Conservation (phyloP, 164 flowering plant genomes). For the Aristolochia californica region DNA sequence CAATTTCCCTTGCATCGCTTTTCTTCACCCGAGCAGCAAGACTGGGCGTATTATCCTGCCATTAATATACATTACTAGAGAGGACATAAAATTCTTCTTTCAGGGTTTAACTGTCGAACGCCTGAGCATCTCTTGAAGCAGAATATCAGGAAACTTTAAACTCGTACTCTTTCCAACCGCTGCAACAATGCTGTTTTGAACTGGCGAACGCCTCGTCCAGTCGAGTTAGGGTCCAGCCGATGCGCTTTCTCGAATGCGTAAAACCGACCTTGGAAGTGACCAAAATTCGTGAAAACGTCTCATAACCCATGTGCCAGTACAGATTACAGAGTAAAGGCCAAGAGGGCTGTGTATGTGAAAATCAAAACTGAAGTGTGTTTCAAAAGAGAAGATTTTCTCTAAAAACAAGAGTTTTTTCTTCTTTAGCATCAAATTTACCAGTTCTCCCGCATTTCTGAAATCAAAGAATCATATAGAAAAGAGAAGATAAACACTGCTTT, state of each 20-base stretch:
- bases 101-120: not conserved
- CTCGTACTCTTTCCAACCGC: constrained; percentile 67
- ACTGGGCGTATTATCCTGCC: constrained; percentile 83
- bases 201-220: constrained; percentile 93
- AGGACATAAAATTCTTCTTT: not conserved
- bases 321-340: no score
- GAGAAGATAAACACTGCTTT: no score
- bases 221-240: constrained; percentile 75
- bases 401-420: not conserved
- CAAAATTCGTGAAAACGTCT: not conserved
- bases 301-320: no score
- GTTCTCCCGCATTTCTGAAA: no score
- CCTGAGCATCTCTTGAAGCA: not conserved
- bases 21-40: constrained; percentile 77
- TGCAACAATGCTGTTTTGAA: constrained; percentile 81
- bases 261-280: constrained; percentile 57
- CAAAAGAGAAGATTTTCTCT: not conserved
- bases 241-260: constrained; percentile 96
- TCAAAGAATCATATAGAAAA: no score
- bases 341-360: no score
- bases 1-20: constrained; percentile 93
- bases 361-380: no score
- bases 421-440: no score
- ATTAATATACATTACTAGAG: not conserved
- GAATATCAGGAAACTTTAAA: no score